phyloP scores from a whole-genome alignment of 441 rosid genomes.

The Euphorbia schlechtendalii region DNA sequence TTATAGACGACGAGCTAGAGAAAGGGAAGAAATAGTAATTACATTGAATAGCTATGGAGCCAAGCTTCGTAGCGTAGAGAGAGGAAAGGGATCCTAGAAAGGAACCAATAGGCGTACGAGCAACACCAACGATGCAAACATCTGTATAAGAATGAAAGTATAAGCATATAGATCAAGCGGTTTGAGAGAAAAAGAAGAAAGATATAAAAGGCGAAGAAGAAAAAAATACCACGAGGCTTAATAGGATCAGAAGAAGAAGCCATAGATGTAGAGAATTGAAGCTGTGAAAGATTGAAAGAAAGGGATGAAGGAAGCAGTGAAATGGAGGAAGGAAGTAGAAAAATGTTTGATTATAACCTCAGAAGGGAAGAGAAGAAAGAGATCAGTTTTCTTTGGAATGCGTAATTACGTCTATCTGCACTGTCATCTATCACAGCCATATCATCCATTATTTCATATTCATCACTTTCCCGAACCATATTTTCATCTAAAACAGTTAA shows the following conservation, averaged over 20 bases:
- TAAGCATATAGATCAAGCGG: background rate
- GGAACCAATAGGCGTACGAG: constrained; percentile 85
- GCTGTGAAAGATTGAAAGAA: background rate
- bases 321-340: background rate
- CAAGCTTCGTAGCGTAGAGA: constrained; percentile 73
- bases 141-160: constrained; percentile 32
- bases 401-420: too few species aligned
- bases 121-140: constrained; percentile 87
- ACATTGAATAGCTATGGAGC: constrained; percentile 71
- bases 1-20: constrained; percentile 3
- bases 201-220: background rate
- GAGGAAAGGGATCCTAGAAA: constrained; percentile 90
- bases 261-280: constrained; percentile 21
- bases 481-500: too few species aligned
- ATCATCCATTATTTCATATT: too few species aligned
- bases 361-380: too few species aligned
- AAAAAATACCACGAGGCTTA: constrained; percentile 41
- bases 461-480: too few species aligned
- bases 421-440: too few species aligned
- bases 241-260: constrained; percentile 39
- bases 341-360: too few species aligned
- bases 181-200: background rate
- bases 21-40: constrained; percentile 8
- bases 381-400: too few species aligned
- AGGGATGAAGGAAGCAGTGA: too few species aligned